Conservation (phyloP, 352 stramenopile genomes). For the Pythium rhizo-oryzae region DNA sequence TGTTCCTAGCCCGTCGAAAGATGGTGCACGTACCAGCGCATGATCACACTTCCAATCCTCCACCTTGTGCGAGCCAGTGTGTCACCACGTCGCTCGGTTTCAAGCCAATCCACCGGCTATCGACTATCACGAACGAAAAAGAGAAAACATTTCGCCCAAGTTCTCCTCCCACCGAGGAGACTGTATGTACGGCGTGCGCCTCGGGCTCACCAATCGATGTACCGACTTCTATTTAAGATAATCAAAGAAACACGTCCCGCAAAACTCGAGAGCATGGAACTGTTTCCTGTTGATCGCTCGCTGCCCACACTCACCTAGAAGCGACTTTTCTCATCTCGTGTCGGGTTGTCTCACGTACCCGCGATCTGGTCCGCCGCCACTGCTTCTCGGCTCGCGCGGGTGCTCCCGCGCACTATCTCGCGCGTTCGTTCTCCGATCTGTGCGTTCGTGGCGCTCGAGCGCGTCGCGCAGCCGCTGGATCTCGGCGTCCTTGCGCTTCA, state of each 20-base stretch:
- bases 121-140: background rate
- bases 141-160: background rate
- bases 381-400: background rate
- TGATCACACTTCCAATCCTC: background rate
- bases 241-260: slow-evolving; percentile 11
- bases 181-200: background rate
- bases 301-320: too few species aligned
- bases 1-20: slow-evolving; percentile 45
- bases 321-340: background rate
- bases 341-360: background rate
- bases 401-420: background rate
- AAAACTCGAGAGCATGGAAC: background rate
- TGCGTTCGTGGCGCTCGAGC: slow-evolving; percentile 33
- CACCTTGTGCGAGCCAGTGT: background rate
- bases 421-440: background rate
- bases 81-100: background rate
- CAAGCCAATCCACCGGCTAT: background rate
- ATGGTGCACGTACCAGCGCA: slow-evolving; percentile 32
- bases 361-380: background rate
- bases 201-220: slow-evolving; percentile 12
- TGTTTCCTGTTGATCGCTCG: too few species aligned
- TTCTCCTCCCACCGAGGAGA: background rate
- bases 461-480: slow-evolving; percentile 66
- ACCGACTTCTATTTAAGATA: slow-evolving; percentile 34
- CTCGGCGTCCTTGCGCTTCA: slow-evolving; percentile 79